phyloP scores from a whole-genome alignment of 2,329 filamentous ascomycete genomes.

The Cryoendolithus antarcticus region DNA sequence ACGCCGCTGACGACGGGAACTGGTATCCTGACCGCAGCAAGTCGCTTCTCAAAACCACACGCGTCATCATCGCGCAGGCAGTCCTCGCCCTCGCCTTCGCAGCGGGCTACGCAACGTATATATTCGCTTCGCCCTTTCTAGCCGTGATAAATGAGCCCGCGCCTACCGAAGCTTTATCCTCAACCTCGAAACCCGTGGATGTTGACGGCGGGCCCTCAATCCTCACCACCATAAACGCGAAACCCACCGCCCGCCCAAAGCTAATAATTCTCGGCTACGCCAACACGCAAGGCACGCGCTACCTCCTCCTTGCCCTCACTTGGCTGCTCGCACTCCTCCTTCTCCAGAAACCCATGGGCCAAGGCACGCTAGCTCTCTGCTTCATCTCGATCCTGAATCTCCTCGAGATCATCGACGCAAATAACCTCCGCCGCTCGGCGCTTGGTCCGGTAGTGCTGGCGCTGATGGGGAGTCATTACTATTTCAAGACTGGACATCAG shows the following conservation, averaged over 20 bases:
- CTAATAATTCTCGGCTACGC: slow-evolving; percentile 72
- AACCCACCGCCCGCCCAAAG: slow-evolving; percentile 21
- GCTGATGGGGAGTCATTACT: slow-evolving; percentile 85
- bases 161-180: slow-evolving; percentile 6
- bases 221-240: slow-evolving; percentile 24
- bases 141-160: slow-evolving; percentile 42
- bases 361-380: slow-evolving; percentile 68
- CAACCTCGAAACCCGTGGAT: slow-evolving; percentile 14
- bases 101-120: slow-evolving; percentile 72
- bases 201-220: slow-evolving; percentile 21
- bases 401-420: slow-evolving; percentile 51
- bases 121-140: slow-evolving; percentile 76
- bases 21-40: slow-evolving; percentile 57
- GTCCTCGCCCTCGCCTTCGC: slow-evolving; percentile 69
- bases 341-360: slow-evolving; percentile 89
- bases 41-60: slow-evolving; percentile 56
- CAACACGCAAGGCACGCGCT: slow-evolving; percentile 85
- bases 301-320: slow-evolving; percentile 70
- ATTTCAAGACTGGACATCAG: slow-evolving; percentile 96
- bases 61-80: slow-evolving; percentile 67
- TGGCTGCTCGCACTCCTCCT: slow-evolving; percentile 65
- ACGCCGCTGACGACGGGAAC: slow-evolving; percentile 73
- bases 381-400: slow-evolving; percentile 80
- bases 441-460: slow-evolving; percentile 77
- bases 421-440: slow-evolving; percentile 49